Conservation (phyloP, 345 rosid genomes). For the Pugionium dolabratum region DNA sequence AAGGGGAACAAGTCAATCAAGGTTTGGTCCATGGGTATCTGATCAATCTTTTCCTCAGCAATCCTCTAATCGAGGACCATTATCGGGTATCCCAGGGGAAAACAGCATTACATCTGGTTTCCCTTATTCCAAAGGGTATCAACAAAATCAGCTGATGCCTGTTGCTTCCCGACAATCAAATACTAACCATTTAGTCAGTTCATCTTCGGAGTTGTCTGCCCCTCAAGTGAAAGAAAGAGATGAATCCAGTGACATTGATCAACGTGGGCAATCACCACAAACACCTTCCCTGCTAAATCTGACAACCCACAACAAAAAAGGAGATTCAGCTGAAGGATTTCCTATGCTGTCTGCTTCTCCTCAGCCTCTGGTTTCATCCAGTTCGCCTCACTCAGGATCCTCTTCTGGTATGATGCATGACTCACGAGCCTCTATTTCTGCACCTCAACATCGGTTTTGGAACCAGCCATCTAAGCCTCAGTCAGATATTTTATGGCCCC, state of each 20-base stretch:
- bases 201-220: constrained; percentile 45
- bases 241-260: constrained; percentile 50
- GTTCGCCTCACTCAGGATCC: constrained; percentile 44
- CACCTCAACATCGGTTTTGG: constrained; percentile 46
- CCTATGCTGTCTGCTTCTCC: constrained; percentile 43
- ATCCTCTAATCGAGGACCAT: constrained; percentile 49
- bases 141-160: constrained; percentile 46
- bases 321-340: constrained; percentile 49
- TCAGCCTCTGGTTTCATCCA: constrained; percentile 44
- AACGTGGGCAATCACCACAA: constrained; percentile 50
- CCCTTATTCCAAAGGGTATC: constrained; percentile 51
- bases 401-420: constrained; percentile 44
- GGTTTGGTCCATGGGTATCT: constrained; percentile 51
- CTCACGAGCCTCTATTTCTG: constrained; percentile 47
- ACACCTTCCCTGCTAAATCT: constrained; percentile 40
- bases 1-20: constrained; percentile 46
- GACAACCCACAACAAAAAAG: constrained; percentile 38
- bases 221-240: constrained; percentile 45
- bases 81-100: constrained; percentile 46
- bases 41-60: constrained; percentile 46
- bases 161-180: constrained; percentile 44
- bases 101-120: constrained; percentile 45
- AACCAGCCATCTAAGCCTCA: constrained; percentile 44
- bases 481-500: constrained; percentile 41
- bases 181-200: constrained; percentile 38